These are phyloP conservation scores for Haematococcus sp. DNA, from an alignment of 139 green algal genomes.

Conservation along the genomic window DNA sequence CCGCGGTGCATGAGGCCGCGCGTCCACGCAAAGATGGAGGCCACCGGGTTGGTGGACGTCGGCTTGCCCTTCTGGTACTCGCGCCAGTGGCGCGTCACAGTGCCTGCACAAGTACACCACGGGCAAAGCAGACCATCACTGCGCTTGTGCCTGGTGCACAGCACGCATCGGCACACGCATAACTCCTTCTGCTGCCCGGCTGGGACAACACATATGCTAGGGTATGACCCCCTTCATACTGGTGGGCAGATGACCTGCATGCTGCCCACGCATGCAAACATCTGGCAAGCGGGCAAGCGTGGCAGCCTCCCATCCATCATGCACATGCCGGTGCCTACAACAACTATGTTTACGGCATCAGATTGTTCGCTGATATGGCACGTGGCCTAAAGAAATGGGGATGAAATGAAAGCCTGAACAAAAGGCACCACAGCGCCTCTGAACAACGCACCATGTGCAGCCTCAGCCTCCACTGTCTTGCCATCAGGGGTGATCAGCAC, in stretches of 20 bases:
- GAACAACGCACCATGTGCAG: slow-evolving; percentile 79
- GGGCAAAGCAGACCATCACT: not conserved
- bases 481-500: slow-evolving; percentile 93
- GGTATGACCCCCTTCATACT: too few relatives aligned
- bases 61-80: slow-evolving; percentile 93
- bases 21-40: slow-evolving; percentile 96
- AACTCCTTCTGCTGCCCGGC: too few relatives aligned
- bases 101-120: slow-evolving; percentile 51
- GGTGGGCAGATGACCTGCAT: too few relatives aligned
- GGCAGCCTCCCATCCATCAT: too few relatives aligned
- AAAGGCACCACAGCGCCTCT: not conserved
- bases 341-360: too few relatives aligned
- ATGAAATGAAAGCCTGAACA: not conserved
- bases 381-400: too few relatives aligned
- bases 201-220: too few relatives aligned
- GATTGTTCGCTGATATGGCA: too few relatives aligned
- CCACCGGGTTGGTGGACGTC: slow-evolving; percentile 94
- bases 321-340: too few relatives aligned
- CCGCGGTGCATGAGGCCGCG: slow-evolving; percentile 85
- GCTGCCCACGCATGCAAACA: too few relatives aligned
- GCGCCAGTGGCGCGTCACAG: slow-evolving; percentile 93
- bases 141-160: not conserved
- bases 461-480: slow-evolving; percentile 93
- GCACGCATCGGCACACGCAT: too few relatives aligned
- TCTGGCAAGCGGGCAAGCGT: too few relatives aligned